These are phyloP conservation scores for Aegilops umbellulata DNA, from an alignment of 176 grass and related monocot genomes.

Conservation along the genomic window DNA sequence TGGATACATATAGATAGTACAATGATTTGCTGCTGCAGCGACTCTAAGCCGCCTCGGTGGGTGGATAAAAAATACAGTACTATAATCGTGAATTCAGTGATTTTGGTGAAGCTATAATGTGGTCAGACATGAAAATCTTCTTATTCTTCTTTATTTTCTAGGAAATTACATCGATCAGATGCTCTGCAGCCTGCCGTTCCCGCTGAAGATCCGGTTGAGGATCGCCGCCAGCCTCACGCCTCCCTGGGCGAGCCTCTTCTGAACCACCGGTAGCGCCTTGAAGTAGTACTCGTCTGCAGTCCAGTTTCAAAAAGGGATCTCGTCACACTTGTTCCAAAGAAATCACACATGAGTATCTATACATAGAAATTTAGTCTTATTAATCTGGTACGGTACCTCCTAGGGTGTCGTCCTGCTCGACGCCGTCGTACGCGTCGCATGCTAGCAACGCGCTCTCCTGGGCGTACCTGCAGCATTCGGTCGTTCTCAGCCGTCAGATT, in stretches of 20 bases:
- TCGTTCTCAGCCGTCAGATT: neutral
- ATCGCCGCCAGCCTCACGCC: slow-evolving; percentile 50
- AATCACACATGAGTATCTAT: neutral
- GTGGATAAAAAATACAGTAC: neutral
- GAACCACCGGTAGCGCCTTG: slow-evolving; percentile 36
- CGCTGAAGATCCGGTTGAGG: slow-evolving; percentile 48
- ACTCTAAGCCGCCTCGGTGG: neutral
- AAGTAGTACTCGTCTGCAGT: slow-evolving; percentile 60
- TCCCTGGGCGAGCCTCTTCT: slow-evolving; percentile 59
- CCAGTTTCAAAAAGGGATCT: neutral
- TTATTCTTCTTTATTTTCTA: neutral
- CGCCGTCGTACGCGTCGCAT: slow-evolving; percentile 48
- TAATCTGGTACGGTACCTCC: slow-evolving; percentile 31
- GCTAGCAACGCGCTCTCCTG: slow-evolving; percentile 43
- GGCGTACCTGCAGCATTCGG: slow-evolving; percentile 33
- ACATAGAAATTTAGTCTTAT: neutral
- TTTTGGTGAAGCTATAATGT: neutral
- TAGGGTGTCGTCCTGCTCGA: slow-evolving; percentile 42
- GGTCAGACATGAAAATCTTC: no score
- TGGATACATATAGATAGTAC: neutral
- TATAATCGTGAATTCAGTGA: neutral
- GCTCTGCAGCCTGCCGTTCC: slow-evolving; percentile 17
- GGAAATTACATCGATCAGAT: neutral
- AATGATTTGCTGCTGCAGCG: neutral
- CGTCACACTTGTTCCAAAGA: neutral